Percentiles rank a stretch among this genome's conserved stretches.
Evolutionary conservation across 495 filamentous ascomycete species (phyloP).

Genomic region (Sphaerosporella brunnea): DNA sequence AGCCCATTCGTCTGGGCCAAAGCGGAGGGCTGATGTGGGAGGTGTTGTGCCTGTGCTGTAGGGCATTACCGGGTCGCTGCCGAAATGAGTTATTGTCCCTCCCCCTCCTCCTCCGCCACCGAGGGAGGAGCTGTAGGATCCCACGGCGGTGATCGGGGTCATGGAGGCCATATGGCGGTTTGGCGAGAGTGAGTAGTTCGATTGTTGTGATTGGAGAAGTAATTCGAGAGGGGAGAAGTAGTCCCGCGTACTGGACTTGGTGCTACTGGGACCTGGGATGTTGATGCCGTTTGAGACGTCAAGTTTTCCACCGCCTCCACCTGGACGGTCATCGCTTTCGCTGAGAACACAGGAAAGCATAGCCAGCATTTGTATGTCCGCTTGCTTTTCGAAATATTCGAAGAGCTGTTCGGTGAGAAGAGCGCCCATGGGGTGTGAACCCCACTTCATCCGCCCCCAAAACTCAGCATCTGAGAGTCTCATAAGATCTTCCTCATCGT

Average conservation of each 20-base stretch:
- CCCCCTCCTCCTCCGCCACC: too few species aligned
- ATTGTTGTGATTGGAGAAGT: conserved; percentile 35
- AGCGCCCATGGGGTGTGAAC: conserved; percentile 58
- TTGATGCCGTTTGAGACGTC: conserved; percentile 3
- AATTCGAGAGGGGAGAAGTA: conserved; percentile 49
- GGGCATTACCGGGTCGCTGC: conserved; percentile 38
- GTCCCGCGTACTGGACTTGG: conserved; percentile 40
- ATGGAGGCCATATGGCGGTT: conserved; percentile 32
- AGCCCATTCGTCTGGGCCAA: conserved; percentile 51
- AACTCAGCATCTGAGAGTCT: conserved; percentile 19
- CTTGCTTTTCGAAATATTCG: conserved; percentile 57
- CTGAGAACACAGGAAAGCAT: conserved; percentile 84
- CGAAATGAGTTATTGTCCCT: conserved; percentile 30
- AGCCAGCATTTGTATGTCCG: conserved; percentile 82
- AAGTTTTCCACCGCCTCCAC: conserved; percentile 11
- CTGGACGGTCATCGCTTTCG: conserved; percentile 33
- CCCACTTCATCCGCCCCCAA: conserved; percentile 63
- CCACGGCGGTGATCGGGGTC: conserved; percentile 41
- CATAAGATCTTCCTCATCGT: conserved; percentile 26
- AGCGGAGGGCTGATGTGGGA: conserved; percentile 36
- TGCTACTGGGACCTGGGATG: not conserved
- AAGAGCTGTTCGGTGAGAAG: conserved; percentile 52
- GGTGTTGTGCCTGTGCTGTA: conserved; percentile 27
- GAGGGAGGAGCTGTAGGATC: conserved; percentile 38
- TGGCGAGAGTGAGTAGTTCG: conserved; percentile 14